phyloP scores from a whole-genome alignment of 1,284 basidiomycete species.

The Ustilago crameri region DNA sequence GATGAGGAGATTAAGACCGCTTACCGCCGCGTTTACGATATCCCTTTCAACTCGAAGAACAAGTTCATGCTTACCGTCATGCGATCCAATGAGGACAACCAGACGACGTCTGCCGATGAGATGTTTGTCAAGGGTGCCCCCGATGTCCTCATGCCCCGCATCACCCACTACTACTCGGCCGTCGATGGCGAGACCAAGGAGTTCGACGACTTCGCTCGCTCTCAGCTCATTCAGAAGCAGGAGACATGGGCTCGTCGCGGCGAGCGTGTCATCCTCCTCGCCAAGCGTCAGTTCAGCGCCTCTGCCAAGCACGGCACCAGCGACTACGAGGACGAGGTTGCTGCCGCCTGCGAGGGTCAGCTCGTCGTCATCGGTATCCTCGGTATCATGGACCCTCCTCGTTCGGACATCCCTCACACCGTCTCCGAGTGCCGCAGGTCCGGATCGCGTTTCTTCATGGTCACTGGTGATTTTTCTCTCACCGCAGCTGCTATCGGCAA shows the following conservation, averaged over 20 bases:
- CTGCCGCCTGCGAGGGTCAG: conserved; percentile 64
- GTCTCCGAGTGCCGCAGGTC: conserved; percentile 73
- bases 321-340: conserved; percentile 34
- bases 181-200: conserved; percentile 26
- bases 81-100: conserved; percentile 65
- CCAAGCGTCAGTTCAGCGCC: conserved; percentile 67
- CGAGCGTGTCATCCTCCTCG: conserved; percentile 74
- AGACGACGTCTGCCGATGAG: conserved; percentile 54
- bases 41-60: conserved; percentile 75
- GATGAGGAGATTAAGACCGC: conserved; percentile 64
- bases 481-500: conserved; percentile 75
- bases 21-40: conserved; percentile 69
- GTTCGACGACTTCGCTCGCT: conserved; percentile 24
- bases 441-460: conserved; percentile 77
- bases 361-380: conserved; percentile 76
- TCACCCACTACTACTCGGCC: conserved; percentile 36
- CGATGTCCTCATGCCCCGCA: conserved; percentile 69
- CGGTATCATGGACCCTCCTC: conserved; percentile 76
- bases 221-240: conserved; percentile 41
- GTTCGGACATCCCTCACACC: conserved; percentile 73
- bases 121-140: conserved; percentile 61
- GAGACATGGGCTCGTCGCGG: conserved; percentile 73
- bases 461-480: conserved; percentile 75
- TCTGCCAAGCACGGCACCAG: conserved; percentile 23
- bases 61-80: conserved; percentile 75